Percentiles rank a stretch among this genome's conserved stretches.
Conservation (phyloP, 371 early-diverging fungal genomes). For the Blyttiomyces sp. region DNA sequence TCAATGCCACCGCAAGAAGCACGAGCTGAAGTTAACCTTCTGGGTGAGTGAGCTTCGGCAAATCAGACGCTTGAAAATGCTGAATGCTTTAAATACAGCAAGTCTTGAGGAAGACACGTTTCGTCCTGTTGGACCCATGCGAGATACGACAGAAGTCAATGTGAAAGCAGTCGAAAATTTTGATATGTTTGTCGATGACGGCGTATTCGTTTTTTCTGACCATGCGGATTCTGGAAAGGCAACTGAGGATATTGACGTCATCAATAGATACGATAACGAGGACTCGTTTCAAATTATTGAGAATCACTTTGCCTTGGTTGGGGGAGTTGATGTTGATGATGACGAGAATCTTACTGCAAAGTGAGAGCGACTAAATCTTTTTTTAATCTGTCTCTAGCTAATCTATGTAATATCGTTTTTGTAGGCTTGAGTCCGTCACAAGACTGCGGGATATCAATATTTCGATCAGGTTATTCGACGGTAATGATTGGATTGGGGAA, state of each 20-base stretch:
- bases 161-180: neutral
- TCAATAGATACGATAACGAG: neutral
- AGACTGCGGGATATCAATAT: constrained; percentile 10
- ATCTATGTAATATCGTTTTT: too few relatives aligned
- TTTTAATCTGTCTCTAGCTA: too few relatives aligned
- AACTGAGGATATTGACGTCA: constrained; percentile 1
- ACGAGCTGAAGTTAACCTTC: too few relatives aligned
- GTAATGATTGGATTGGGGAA: too few relatives aligned
- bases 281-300: neutral
- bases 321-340: neutral
- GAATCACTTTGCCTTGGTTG: constrained; percentile 6
- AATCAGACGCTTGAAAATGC: too few relatives aligned
- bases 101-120: neutral
- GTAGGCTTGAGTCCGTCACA: too few relatives aligned
- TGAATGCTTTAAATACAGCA: too few relatives aligned
- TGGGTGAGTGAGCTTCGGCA: too few relatives aligned
- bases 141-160: neutral
- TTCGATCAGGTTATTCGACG: constrained; percentile 7
- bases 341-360: too few relatives aligned
- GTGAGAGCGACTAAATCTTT: too few relatives aligned
- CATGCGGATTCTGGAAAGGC: neutral
- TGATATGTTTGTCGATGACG: constrained; percentile 8
- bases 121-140: too few relatives aligned
- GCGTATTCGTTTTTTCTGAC: neutral
- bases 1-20: too few relatives aligned